Percentiles rank a stretch among this genome's conserved stretches.
These are phyloP conservation scores for Vanderwaltozyma verrucispora DNA, from an alignment of 805 yeast species.

Conservation along the genomic window DNA sequence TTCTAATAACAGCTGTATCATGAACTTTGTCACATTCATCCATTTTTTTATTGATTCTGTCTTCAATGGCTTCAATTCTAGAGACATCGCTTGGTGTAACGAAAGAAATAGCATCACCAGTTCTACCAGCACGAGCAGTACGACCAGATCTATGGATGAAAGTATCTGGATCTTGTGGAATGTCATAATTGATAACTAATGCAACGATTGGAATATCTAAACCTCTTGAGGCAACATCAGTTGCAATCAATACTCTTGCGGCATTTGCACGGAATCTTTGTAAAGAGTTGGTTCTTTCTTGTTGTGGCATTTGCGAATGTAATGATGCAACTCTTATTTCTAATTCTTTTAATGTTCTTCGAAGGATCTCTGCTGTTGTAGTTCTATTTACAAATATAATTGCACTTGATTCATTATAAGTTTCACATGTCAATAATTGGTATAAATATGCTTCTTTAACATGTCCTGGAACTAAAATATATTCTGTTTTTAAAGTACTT, in stretches of 20 bases:
- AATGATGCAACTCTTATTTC: slow-evolving; percentile 79
- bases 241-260: slow-evolving; percentile 84
- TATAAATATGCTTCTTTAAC: slow-evolving; percentile 85
- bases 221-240: slow-evolving; percentile 97
- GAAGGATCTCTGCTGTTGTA: slow-evolving; percentile 74
- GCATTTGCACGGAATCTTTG: slow-evolving; percentile 93
- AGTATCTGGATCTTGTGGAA: slow-evolving; percentile 94
- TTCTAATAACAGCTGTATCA: slow-evolving; percentile 69
- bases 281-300: slow-evolving; percentile 80
- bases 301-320: slow-evolving; percentile 91
- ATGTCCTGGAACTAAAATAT: slow-evolving; percentile 71
- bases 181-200: slow-evolving; percentile 80
- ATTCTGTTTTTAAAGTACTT: slow-evolving; percentile 50
- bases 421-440: slow-evolving; percentile 51
- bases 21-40: slow-evolving; percentile 57
- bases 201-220: slow-evolving; percentile 91
- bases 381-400: slow-evolving; percentile 91
- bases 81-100: slow-evolving; percentile 79
- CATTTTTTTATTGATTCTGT: slow-evolving; percentile 71
- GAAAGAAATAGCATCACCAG: slow-evolving; percentile 73
- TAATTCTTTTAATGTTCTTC: slow-evolving; percentile 62
- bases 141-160: slow-evolving; percentile 97
- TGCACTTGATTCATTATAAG: slow-evolving; percentile 55
- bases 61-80: slow-evolving; percentile 78
- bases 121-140: slow-evolving; percentile 95